These are phyloP conservation scores for Schizochytrium sp. DNA, from an alignment of 108 stramenopile genomes.

Conservation along the genomic window DNA sequence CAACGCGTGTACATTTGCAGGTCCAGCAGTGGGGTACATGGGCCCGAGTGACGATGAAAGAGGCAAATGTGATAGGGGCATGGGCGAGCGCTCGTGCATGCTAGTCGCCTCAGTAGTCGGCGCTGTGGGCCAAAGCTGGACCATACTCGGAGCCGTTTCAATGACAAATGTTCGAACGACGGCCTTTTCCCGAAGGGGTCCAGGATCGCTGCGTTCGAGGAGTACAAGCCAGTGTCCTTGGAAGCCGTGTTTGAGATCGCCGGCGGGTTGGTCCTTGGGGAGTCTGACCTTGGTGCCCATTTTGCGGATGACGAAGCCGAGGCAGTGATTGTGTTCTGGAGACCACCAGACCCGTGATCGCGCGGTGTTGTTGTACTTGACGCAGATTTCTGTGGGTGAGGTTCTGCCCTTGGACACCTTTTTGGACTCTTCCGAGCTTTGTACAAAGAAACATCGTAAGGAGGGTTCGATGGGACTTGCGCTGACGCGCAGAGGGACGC, in stretches of 20 bases:
- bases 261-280: not conserved
- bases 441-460: not conserved
- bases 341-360: not conserved
- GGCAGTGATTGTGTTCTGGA: not conserved
- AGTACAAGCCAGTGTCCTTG: constrained; percentile 4
- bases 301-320: not conserved
- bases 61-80: too few relatives aligned
- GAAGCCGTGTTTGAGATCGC: not conserved
- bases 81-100: not conserved
- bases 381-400: not conserved
- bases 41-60: too few relatives aligned
- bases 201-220: not conserved
- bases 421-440: not conserved
- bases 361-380: constrained; percentile 12
- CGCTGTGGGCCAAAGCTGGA: not conserved
- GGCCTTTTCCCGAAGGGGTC: not conserved
- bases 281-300: not conserved
- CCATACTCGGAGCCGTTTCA: not conserved
- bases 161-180: not conserved
- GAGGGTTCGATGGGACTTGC: not conserved
- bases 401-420: not conserved
- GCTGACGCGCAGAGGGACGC: not conserved
- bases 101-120: not conserved
- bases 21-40: too few relatives aligned
- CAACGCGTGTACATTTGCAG: too few relatives aligned